These are phyloP conservation scores for Salicornia ramosissima DNA, from an alignment of 148 eudicot genomes.

Conservation along the genomic window DNA sequence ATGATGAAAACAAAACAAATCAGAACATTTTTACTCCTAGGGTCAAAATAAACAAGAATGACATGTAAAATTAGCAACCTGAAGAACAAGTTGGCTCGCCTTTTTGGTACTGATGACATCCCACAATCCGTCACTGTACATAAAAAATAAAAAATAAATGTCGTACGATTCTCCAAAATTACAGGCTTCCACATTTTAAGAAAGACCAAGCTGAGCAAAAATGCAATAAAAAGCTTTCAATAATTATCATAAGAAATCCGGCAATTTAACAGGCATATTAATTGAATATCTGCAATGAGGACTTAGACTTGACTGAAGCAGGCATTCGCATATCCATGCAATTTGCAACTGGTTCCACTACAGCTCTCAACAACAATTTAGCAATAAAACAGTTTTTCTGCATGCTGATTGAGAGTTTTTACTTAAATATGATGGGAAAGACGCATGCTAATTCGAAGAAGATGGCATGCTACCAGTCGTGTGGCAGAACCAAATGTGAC, in stretches of 20 bases:
- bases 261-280: too few relatives aligned
- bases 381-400: background rate
- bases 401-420: background rate
- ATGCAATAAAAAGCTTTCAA: too few relatives aligned
- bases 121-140: constrained; percentile 94
- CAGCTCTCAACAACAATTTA: background rate
- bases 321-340: background rate
- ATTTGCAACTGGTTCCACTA: background rate
- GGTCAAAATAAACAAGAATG: background rate
- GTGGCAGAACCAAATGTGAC: too few relatives aligned
- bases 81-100: constrained; percentile 72
- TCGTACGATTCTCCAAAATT: background rate
- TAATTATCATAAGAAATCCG: too few relatives aligned
- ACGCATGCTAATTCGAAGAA: background rate
- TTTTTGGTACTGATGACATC: constrained; percentile 80
- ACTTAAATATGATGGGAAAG: background rate
- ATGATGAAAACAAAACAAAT: background rate
- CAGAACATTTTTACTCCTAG: background rate
- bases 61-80: constrained; percentile 42
- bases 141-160: constrained; percentile 10
- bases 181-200: too few relatives aligned
- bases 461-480: background rate
- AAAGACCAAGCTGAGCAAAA: too few relatives aligned
- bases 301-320: background rate
- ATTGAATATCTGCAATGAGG: background rate